Base-by-base conservation (phyloP, 163 green algal species). In the Scenedesmus sp. region DNA sequence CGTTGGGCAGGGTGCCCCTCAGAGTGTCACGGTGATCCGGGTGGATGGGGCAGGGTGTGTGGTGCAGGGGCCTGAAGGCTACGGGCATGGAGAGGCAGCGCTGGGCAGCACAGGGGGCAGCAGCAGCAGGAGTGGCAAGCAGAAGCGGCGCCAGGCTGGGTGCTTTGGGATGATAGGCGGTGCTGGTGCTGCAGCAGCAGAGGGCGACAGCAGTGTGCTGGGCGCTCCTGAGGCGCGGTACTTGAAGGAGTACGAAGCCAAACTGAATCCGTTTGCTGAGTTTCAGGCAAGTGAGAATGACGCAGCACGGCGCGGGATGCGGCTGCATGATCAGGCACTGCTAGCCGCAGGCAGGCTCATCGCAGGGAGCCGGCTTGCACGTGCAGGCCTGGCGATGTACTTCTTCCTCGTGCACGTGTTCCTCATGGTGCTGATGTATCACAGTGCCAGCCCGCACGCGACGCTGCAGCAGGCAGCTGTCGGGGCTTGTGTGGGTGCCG, bases 241-340 rank as follows among this genome's bases (percentile, higher is more conserved):
- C 22, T 13, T 72, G 0, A 89, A 85, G 24, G 94, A 90, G 10
- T 96, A 96, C 83, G 94, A 95, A 72, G 94, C 94, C 15, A 76
- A 88, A 6, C 65, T 96, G 20, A 95, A 96, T 87, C 94, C 94
- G 37, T 96, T 96, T 90, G 90, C 90, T n/a, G 93, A 95, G n/a
- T 96, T 96, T 87, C 94, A 95, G 49, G 81, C 91, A 76, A 91
- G 53, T 26, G 94, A 95, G 90, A 90, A 70, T 53, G 90, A 94
- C 10, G 53, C 65, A 3, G 10, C 82, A n/a, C 78, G 90, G 83
- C 89, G 78, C 0, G 59, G 70, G 44, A 61, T 93, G 73, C 93
- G 93, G 90, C 76, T 95, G 22, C 93, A 94, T 86, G 94, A 96
- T 46, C 92, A 93, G 26, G 94, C 93, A 7, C 43, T 96, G 51